A percentile compares a stretch with the other conserved stretches of the same genome.
Conservation (phyloP, 345 rosid genomes). For the Psidium guajava region DNA sequence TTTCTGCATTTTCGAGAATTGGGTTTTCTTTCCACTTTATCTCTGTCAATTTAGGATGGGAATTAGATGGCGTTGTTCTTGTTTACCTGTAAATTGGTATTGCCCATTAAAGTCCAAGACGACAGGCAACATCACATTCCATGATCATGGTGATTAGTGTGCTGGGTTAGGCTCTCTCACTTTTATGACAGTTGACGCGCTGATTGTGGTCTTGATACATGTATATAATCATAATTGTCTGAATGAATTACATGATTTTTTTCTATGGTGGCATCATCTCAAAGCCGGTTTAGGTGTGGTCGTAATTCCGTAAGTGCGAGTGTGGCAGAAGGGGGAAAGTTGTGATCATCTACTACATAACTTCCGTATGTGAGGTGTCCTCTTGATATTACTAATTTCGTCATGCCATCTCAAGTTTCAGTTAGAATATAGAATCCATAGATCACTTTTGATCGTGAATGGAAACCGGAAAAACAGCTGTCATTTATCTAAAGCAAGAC, state of each 20-base stretch:
- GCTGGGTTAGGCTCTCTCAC: not conserved
- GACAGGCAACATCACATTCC: not conserved
- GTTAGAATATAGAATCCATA: not conserved
- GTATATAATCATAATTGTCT: not conserved
- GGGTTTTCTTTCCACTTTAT: not conserved
- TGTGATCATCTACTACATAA: not conserved
- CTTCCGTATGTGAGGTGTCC: not conserved
- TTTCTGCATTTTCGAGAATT: not conserved
- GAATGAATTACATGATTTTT: not conserved
- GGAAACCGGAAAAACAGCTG: not conserved
- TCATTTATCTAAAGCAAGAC: not conserved
- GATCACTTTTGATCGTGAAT: not conserved
- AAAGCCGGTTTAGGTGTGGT: not conserved
- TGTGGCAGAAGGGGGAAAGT: not conserved
- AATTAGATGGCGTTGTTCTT: not conserved
- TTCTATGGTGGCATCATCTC: not conserved
- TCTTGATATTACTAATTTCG: not conserved
- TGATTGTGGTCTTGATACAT: not conserved
- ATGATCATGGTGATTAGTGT: not conserved
- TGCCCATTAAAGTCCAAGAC: not conserved
- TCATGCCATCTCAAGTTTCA: not conserved
- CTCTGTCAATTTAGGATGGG: not conserved
- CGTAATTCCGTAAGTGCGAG: not conserved
- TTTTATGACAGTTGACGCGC: not conserved
- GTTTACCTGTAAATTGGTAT: not conserved